Percentiles rank a stretch among this genome's conserved stretches.
These are phyloP conservation scores for Collybia sordida DNA, from an alignment of 768 basidiomycete genomes.

Conservation along the genomic window DNA sequence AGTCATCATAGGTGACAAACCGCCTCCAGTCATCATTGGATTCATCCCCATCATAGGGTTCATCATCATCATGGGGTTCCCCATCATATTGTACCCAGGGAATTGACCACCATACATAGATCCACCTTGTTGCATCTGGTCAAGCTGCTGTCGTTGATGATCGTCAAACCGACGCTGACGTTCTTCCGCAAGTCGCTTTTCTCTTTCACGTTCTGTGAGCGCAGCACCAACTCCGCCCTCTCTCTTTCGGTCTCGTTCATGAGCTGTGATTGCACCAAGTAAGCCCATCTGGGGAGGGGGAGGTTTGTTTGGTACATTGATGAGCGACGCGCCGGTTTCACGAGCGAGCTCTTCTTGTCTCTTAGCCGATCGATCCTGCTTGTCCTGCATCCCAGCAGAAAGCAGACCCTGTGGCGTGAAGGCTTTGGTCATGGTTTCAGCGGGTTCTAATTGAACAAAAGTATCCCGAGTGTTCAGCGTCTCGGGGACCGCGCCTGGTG, in stretches of 20 bases:
- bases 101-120: conserved; percentile 65
- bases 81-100: conserved; percentile 67
- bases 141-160: conserved; percentile 83
- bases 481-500: conserved; percentile 42
- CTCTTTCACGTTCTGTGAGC: conserved; percentile 92
- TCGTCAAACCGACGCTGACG: conserved; percentile 92
- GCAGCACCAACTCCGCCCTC: conserved; percentile 95
- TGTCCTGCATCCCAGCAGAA: conserved; percentile 93
- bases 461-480: conserved; percentile 50
- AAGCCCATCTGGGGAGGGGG: conserved; percentile 94
- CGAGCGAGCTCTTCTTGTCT: conserved; percentile 92
- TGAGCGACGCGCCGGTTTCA: conserved; percentile 86
- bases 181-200: conserved; percentile 89
- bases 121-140: conserved; percentile 83
- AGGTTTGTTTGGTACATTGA: conserved; percentile 95
- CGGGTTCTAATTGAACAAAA: conserved; percentile 72
- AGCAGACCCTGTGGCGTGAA: conserved; percentile 94
- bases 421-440: conserved; percentile 84
- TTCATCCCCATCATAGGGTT: conserved; percentile 45
- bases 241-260: conserved; percentile 91
- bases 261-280: conserved; percentile 93
- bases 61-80: conserved; percentile 68
- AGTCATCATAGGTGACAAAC: conserved; percentile 56
- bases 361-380: conserved; percentile 94
- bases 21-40: conserved; percentile 50